Percentiles rank a stretch among this genome's conserved stretches.
Evolutionary conservation across 495 filamentous ascomycete species (phyloP).

Genomic region (Penicillium paradoxum): DNA sequence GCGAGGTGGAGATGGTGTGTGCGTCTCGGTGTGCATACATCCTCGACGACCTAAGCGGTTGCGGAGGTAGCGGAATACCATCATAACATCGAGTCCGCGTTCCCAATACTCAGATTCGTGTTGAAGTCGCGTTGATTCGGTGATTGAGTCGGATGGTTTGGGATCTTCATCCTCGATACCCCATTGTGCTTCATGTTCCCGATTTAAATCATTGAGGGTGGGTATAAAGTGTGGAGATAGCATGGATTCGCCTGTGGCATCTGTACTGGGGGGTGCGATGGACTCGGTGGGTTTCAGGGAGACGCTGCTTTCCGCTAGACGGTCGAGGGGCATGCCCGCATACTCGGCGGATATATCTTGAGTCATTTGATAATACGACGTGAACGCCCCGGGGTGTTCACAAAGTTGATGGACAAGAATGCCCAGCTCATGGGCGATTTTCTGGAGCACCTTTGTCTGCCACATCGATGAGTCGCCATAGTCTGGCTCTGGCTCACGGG

Average conservation of each 20-base stretch:
- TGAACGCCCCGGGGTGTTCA: conserved; percentile 76
- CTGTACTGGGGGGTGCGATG: conserved; percentile 12
- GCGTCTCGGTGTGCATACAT: conserved; percentile 34
- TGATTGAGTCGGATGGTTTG: conserved; percentile 23
- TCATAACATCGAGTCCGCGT: conserved; percentile 73
- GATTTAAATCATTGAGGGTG: conserved; percentile 36
- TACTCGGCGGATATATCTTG: conserved; percentile 43
- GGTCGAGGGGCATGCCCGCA: conserved; percentile 47
- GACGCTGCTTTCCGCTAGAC: conserved; percentile 24
- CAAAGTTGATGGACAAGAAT: conserved; percentile 76
- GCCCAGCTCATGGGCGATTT: conserved; percentile 83
- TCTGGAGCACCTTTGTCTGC: conserved; percentile 73
- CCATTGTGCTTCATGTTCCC: conserved; percentile 57
- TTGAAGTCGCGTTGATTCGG: conserved; percentile 32
- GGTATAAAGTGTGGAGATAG: conserved; percentile 42
- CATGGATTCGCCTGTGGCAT: conserved; percentile 27
- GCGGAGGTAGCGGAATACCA: conserved; percentile 82
- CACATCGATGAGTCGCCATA: conserved; percentile 51
- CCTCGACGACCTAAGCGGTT: conserved; percentile 59
- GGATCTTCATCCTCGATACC: conserved; percentile 60
- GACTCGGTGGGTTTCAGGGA: conserved; percentile 14
- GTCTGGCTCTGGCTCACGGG: conserved; percentile 32
- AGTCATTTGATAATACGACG: conserved; percentile 56
- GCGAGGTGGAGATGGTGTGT: conserved; percentile 29
- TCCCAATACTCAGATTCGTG: conserved; percentile 77